Evolutionary conservation across 2,329 filamentous ascomycete species (phyloP).

Genomic region (Aspergillus eucalypticola): DNA sequence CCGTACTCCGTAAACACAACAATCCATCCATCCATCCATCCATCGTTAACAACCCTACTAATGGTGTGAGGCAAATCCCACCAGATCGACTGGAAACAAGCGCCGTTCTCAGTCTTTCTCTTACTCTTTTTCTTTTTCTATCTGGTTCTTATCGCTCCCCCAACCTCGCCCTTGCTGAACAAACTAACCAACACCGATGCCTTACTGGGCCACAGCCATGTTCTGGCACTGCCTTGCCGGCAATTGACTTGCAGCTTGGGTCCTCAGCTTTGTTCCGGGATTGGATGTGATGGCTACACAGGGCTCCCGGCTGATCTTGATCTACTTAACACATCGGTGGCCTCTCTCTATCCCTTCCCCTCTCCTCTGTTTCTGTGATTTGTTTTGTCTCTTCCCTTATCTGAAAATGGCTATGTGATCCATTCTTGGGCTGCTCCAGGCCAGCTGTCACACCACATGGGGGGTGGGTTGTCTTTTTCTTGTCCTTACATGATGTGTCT

Average conservation of each 20-base stretch:
- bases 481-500: background rate
- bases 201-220: background rate
- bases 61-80: background rate
- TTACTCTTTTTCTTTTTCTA: no score
- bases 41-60: no score
- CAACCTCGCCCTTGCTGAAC: constrained; percentile 3
- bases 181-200: background rate
- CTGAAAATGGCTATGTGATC: background rate
- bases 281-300: constrained; percentile 1
- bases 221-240: background rate
- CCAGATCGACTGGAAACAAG: background rate
- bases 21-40: background rate
- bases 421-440: background rate
- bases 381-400: background rate
- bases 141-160: background rate
- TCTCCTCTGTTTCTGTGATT: no score
- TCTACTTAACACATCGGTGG: background rate
- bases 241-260: constrained; percentile 1
- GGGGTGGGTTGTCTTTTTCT: background rate
- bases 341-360: background rate
- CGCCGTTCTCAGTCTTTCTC: background rate
- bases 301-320: background rate
- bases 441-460: background rate
- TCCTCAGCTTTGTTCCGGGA: background rate
- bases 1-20: background rate